A percentile compares a stretch with the other conserved stretches of the same genome.
These are phyloP conservation scores for Aspergillus pseudoglaucus DNA, from an alignment of 2,329 filamentous ascomycete genomes.

Conservation along the genomic window DNA sequence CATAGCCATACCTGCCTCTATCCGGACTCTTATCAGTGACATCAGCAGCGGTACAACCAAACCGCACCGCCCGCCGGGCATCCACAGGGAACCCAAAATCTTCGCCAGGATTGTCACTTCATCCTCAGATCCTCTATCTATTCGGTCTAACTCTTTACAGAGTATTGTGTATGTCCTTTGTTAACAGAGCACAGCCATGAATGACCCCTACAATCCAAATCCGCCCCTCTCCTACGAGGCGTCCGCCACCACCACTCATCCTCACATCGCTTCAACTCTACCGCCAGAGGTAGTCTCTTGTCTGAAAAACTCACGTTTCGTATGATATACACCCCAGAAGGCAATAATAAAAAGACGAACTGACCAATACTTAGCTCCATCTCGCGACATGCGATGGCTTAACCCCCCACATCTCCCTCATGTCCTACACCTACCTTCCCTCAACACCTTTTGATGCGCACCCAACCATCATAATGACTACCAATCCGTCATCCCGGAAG, in stretches of 20 bases:
- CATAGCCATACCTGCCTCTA: too few relatives aligned
- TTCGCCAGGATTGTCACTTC: not conserved
- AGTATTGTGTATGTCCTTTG: not conserved
- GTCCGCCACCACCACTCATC: constrained; percentile 66
- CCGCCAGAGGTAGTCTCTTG: constrained; percentile 83
- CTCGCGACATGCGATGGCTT: constrained; percentile 83
- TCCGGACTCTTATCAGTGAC: too few relatives aligned
- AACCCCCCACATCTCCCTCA: constrained; percentile 85
- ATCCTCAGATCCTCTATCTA: not conserved
- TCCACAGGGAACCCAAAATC: too few relatives aligned
- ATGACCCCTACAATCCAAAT: constrained; percentile 53
- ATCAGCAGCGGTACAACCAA: too few relatives aligned
- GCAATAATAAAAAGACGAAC: not conserved
- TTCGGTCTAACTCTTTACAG: not conserved
- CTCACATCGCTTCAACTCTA: constrained; percentile 61
- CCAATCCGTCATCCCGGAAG: constrained; percentile 63
- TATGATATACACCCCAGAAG: constrained; percentile 41
- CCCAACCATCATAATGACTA: constrained; percentile 96
- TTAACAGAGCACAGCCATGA: constrained; percentile 24
- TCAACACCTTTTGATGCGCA: constrained; percentile 60
- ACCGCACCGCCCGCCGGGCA: too few relatives aligned
- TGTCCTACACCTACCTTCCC: constrained; percentile 98
- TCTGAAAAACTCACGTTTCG: constrained; percentile 90
- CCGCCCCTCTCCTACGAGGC: constrained; percentile 69
- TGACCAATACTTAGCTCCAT: constrained; percentile 61